phyloP scores from a whole-genome alignment of 768 basidiomycete species.

The Termitomyces bulborhizus region DNA sequence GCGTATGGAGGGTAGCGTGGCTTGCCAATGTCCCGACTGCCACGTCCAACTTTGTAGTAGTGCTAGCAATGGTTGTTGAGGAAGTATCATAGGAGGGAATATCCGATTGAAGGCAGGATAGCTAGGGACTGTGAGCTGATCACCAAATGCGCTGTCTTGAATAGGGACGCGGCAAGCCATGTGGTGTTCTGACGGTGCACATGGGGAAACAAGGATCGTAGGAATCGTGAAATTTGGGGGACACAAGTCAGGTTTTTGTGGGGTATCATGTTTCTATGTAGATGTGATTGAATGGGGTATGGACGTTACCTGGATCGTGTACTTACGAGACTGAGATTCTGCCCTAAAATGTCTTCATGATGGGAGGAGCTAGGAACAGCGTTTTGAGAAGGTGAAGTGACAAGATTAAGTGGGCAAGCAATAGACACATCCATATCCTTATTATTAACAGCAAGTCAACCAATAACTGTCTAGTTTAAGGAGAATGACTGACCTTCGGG shows the following conservation, averaged over 20 bases:
- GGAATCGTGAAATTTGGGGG: constrained; percentile 34
- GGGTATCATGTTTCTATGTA: background rate
- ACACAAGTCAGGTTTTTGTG: constrained; percentile 11
- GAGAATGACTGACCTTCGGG: background rate
- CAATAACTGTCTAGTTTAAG: background rate
- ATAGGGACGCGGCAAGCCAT: constrained; percentile 41
- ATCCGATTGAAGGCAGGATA: constrained; percentile 39
- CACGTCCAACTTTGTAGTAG: background rate
- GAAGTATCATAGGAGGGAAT: constrained; percentile 31
- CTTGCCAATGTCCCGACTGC: constrained; percentile 49
- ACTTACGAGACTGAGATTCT: background rate
- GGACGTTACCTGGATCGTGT: background rate
- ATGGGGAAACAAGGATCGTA: constrained; percentile 46
- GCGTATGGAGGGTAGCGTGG: constrained; percentile 36
- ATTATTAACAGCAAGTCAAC: background rate
- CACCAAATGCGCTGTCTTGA: constrained; percentile 50
- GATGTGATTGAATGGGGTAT: background rate
- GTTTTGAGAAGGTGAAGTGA: background rate
- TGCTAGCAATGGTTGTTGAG: background rate
- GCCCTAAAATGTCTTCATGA: background rate
- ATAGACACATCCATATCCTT: background rate
- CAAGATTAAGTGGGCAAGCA: background rate
- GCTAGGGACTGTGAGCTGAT: constrained; percentile 42
- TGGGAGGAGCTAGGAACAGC: background rate
- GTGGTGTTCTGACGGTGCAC: constrained; percentile 31